Conservation (phyloP, 441 rosid species). For the Syzygium syzygioides region DNA sequence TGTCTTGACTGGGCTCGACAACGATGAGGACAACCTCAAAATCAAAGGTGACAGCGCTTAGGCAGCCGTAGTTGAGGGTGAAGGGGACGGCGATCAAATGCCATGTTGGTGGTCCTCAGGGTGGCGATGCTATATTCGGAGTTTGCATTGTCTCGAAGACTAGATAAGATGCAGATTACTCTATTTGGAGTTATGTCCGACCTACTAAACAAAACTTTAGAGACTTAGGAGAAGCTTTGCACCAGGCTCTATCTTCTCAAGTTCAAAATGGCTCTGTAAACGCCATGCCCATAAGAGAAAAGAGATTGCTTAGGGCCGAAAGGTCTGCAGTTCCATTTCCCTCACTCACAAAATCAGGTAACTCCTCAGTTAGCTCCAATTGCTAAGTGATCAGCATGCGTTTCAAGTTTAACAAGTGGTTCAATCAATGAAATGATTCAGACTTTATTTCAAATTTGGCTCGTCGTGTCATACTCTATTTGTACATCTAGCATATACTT, state of each 20-base stretch:
- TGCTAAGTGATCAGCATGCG: neutral
- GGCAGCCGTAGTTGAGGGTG: neutral
- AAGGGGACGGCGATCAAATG: neutral
- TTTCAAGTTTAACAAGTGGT: neutral
- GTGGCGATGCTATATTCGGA: neutral
- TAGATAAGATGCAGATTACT: neutral
- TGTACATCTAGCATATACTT: neutral
- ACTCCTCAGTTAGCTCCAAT: neutral
- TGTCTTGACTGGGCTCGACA: neutral
- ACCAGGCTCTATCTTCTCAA: neutral
- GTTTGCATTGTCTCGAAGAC: neutral
- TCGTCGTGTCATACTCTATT: neutral
- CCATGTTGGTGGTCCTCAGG: neutral
- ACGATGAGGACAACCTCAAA: neutral
- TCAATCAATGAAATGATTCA: neutral
- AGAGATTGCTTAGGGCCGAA: neutral
- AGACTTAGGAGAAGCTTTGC: neutral
- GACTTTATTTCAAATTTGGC: neutral
- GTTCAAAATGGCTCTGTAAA: neutral
- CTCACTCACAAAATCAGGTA: neutral
- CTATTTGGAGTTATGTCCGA: no score
- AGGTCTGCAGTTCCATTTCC: neutral
- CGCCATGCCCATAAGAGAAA: neutral
- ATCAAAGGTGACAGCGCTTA: neutral
- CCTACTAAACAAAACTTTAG: no score